Evolutionary conservation across 2,329 filamentous ascomycete species (phyloP).

Genomic region (Fusarium verrucosum): DNA sequence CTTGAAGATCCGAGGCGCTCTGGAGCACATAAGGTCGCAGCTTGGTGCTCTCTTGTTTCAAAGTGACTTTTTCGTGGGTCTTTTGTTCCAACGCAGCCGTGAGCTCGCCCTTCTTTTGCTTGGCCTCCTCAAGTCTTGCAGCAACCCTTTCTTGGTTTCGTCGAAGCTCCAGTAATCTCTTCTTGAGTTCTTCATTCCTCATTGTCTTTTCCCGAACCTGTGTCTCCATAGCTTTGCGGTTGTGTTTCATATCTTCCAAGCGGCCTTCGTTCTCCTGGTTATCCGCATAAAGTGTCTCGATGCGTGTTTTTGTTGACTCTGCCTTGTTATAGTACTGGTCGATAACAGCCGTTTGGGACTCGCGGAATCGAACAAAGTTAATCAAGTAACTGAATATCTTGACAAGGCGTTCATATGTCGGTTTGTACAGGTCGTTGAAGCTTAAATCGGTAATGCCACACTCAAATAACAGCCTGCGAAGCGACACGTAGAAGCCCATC

Average conservation of each 20-base stretch:
- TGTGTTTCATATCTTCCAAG: slow-evolving; percentile 81
- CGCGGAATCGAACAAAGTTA: slow-evolving; percentile 97
- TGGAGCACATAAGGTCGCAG: slow-evolving; percentile 91
- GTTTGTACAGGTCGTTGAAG: slow-evolving; percentile 90
- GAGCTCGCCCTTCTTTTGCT: slow-evolving; percentile 79
- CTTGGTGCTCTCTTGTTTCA: slow-evolving; percentile 87
- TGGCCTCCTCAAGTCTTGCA: slow-evolving; percentile 82
- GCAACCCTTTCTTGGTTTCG: slow-evolving; percentile 85
- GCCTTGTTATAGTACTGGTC: slow-evolving; percentile 94
- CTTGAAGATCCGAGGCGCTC: slow-evolving; percentile 83
- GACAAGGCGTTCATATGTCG: slow-evolving; percentile 87
- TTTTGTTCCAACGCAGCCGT: slow-evolving; percentile 77
- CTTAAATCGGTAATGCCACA: slow-evolving; percentile 95
- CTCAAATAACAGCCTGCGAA: slow-evolving; percentile 81
- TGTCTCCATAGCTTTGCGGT: slow-evolving; percentile 81
- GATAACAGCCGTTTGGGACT: slow-evolving; percentile 88
- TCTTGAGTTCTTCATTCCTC: slow-evolving; percentile 88
- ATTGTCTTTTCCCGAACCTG: slow-evolving; percentile 85
- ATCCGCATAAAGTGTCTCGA: slow-evolving; percentile 83
- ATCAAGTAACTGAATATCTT: slow-evolving; percentile 98
- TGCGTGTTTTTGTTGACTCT: slow-evolving; percentile 84
- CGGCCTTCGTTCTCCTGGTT: slow-evolving; percentile 88
- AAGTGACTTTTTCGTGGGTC: slow-evolving; percentile 72
- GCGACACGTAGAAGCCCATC: slow-evolving; percentile 92
- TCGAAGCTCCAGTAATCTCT: slow-evolving; percentile 79